phyloP scores from a whole-genome alignment of 306 rosid genomes.

The Coriaria nepalensis region DNA sequence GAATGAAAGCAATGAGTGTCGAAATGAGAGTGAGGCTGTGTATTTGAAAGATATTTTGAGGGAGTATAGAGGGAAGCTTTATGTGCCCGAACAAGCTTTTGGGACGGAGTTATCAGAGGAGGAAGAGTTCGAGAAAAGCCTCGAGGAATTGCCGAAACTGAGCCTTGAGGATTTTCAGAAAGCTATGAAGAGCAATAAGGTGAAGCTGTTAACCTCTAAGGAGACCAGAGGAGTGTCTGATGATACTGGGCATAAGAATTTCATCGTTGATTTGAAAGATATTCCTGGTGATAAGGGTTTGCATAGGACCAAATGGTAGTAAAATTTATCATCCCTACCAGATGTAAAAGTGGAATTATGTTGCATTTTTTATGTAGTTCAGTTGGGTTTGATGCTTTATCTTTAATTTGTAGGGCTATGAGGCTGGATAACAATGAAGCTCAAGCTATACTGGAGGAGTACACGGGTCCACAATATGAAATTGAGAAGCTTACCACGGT shows the following conservation, averaged over 20 bases:
- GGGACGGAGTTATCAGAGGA: conserved; percentile 50
- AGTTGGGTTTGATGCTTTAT: conserved; percentile 3
- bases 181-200: conserved; percentile 47
- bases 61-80: conserved; percentile 81
- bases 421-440: conserved; percentile 42
- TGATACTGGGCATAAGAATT: conserved; percentile 30
- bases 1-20: conserved; percentile 23
- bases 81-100: conserved; percentile 89
- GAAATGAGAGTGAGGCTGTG: conserved; percentile 36
- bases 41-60: conserved; percentile 69
- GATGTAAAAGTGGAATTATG: too few species aligned
- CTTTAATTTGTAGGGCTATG: conserved; percentile 43
- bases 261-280: conserved; percentile 66
- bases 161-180: conserved; percentile 53
- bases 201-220: conserved; percentile 55
- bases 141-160: conserved; percentile 55
- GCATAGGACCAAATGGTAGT: conserved; percentile 82
- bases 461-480: conserved; percentile 66
- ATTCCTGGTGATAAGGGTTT: conserved; percentile 76
- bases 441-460: conserved; percentile 50
- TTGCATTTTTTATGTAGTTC: not conserved
- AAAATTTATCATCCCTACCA: too few species aligned
- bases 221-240: conserved; percentile 22
- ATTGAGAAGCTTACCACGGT: conserved; percentile 62
- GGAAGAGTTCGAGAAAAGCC: conserved; percentile 43